Percentiles rank a stretch among this genome's conserved stretches.
These are phyloP conservation scores for Boechera stricta DNA, from an alignment of 345 rosid species.

Conservation along the genomic window DNA sequence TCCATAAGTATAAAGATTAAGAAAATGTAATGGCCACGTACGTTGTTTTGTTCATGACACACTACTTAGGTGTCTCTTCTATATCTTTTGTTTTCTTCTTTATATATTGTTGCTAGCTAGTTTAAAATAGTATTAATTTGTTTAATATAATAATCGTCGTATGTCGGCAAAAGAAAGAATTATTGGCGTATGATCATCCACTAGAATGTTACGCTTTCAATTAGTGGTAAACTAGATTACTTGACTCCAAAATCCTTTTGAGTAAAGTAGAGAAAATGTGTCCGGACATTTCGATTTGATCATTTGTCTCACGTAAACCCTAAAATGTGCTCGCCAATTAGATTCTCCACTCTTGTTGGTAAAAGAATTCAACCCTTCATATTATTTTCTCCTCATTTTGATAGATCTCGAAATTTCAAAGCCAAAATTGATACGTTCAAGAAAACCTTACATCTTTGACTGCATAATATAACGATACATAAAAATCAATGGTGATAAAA, in stretches of 20 bases:
- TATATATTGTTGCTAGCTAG: neutral
- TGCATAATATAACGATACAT: neutral
- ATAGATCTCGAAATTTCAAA: conserved; percentile 1
- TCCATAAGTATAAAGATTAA: conserved; percentile 24
- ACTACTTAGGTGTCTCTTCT: conserved; percentile 8
- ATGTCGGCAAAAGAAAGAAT: conserved; percentile 18
- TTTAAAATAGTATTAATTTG: neutral
- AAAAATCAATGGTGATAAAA: too few relatives aligned
- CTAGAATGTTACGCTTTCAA: neutral
- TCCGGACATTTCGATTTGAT: neutral
- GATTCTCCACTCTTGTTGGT: neutral
- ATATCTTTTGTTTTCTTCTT: conserved; percentile 12
- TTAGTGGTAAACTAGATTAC: neutral
- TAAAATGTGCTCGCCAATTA: conserved; percentile 1
- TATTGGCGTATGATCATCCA: neutral
- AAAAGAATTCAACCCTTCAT: neutral
- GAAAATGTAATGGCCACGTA: conserved; percentile 33
- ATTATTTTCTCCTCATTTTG: conserved; percentile 8
- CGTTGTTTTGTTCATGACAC: conserved; percentile 11
- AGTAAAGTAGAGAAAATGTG: neutral
- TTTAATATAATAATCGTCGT: neutral
- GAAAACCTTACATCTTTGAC: neutral
- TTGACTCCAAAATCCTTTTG: neutral
- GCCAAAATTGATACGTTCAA: too few relatives aligned
- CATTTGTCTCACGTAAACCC: conserved; percentile 8